Conservation (phyloP, 208 protist genomes). For the Novymonas esmeraldas region DNA sequence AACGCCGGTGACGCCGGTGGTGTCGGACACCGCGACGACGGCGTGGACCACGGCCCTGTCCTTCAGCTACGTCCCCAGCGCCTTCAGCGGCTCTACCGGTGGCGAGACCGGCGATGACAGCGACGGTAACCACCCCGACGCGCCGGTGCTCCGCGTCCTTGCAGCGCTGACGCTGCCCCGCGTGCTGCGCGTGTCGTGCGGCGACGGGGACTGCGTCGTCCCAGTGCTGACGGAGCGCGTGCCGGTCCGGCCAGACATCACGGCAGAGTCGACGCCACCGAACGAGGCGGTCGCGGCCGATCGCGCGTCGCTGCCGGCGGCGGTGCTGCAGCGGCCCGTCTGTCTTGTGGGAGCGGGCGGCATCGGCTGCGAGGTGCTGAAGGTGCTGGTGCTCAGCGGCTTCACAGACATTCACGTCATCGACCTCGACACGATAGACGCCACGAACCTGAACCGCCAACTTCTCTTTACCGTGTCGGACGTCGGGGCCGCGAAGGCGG, state of each 20-base stretch:
- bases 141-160: not conserved
- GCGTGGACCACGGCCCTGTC: not conserved
- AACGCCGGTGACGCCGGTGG: not conserved
- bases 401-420: slow-evolving; percentile 96
- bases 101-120: no score
- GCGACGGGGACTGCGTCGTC: not conserved
- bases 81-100: no score
- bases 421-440: slow-evolving; percentile 99
- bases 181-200: not conserved
- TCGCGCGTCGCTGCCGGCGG: not conserved
- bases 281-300: no score
- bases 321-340: slow-evolving; percentile 46
- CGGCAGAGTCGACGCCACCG: no score
- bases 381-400: slow-evolving; percentile 96
- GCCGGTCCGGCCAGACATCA: not conserved
- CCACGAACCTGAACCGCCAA: slow-evolving; percentile 99
- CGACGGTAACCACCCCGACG: no score
- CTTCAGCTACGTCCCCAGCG: no score
- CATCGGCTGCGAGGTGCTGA: slow-evolving; percentile 99
- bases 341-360: slow-evolving; percentile 98
- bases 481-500: slow-evolving; percentile 95
- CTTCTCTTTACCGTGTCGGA: slow-evolving; percentile 98
- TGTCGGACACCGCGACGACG: not conserved
- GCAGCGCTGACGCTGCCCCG: slow-evolving; percentile 19
- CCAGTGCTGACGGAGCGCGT: slow-evolving; percentile 12